These are phyloP conservation scores for Phialocephala subalpina DNA, from an alignment of 2,329 filamentous ascomycete species.

Conservation along the genomic window DNA sequence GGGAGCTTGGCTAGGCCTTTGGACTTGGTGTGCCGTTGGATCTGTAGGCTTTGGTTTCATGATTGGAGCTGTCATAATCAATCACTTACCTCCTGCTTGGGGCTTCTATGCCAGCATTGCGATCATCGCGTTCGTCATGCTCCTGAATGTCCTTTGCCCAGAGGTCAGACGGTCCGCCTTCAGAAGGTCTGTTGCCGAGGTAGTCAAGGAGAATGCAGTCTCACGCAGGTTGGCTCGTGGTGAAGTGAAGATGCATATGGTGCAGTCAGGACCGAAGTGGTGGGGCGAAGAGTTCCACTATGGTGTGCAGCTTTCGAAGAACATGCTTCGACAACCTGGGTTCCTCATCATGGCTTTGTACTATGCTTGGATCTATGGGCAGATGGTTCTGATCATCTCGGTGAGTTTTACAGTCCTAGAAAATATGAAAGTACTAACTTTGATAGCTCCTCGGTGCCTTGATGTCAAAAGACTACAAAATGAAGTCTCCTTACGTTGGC, in stretches of 20 bases:
- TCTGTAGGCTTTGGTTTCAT: conserved; percentile 77
- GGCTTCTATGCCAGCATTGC: conserved; percentile 79
- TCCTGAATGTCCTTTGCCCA: conserved; percentile 75
- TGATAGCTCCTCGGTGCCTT: conserved; percentile 70
- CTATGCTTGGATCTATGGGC: conserved; percentile 79
- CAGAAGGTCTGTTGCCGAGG: conserved; percentile 72
- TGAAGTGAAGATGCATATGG: conserved; percentile 79
- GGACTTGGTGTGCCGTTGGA: conserved; percentile 80
- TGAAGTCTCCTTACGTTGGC: conserved; percentile 71
- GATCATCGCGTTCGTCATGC: conserved; percentile 67
- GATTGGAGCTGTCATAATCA: conserved; percentile 74
- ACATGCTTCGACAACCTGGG: conserved; percentile 78
- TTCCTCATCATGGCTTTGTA: conserved; percentile 79
- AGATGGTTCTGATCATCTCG: conserved; percentile 76
- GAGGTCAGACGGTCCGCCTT: conserved; percentile 76
- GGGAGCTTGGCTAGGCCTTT: conserved; percentile 80
- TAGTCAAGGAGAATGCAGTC: conserved; percentile 60
- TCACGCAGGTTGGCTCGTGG: conserved; percentile 71
- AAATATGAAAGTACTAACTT: conserved; percentile 27
- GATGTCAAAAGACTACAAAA: conserved; percentile 72
- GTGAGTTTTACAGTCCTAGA: conserved; percentile 50
- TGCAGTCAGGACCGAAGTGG: conserved; percentile 75
- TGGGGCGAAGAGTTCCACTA: conserved; percentile 82
- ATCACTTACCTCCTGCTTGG: conserved; percentile 70
- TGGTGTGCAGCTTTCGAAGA: conserved; percentile 68